A percentile compares a stretch with the other conserved stretches of the same genome.
These are phyloP conservation scores for Candida khao-thaluensis DNA, from an alignment of 805 yeast genomes.

Conservation along the genomic window DNA sequence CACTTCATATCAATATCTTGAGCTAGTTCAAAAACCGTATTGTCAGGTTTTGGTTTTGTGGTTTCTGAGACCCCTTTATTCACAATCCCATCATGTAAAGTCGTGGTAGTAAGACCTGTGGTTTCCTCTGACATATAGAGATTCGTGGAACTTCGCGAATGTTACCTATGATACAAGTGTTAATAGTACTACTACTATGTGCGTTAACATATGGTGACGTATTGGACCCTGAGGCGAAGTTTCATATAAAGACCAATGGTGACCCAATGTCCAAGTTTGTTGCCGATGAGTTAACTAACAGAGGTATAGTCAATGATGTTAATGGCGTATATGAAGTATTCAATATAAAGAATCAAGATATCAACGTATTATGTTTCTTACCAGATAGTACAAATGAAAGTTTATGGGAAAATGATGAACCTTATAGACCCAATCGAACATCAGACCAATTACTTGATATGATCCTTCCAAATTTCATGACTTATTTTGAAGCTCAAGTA, in stretches of 20 bases:
- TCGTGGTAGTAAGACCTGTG: conserved; percentile 34
- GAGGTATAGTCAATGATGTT: not conserved
- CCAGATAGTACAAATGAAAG: conserved; percentile 7
- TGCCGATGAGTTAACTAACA: conserved; percentile 3
- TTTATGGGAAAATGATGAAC: conserved; percentile 1
- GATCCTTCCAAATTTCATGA: conserved; percentile 6
- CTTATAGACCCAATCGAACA: conserved; percentile 1
- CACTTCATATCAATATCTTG: conserved; percentile 30
- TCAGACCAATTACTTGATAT: conserved; percentile 5
- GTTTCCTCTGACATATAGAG: conserved; percentile 10
- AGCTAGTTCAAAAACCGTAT: conserved; percentile 33
- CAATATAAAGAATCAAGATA: conserved; percentile 6
- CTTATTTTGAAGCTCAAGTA: conserved; percentile 18
- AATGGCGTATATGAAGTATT: conserved; percentile 12
- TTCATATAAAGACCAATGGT: conserved; percentile 10
- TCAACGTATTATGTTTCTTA: conserved; percentile 12
- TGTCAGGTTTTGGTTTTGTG: conserved; percentile 9
- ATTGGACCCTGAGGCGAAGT: conserved; percentile 11
- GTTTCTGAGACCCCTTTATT: conserved; percentile 3
- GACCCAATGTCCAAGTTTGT: not conserved
- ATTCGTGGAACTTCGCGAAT: not conserved
- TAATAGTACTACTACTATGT: conserved; percentile 1
- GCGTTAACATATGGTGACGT: not conserved
- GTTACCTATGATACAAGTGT: not conserved
- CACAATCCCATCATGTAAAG: conserved; percentile 28